phyloP scores from a whole-genome alignment of 2,329 filamentous ascomycete species.

The Fusarium dimerum region DNA sequence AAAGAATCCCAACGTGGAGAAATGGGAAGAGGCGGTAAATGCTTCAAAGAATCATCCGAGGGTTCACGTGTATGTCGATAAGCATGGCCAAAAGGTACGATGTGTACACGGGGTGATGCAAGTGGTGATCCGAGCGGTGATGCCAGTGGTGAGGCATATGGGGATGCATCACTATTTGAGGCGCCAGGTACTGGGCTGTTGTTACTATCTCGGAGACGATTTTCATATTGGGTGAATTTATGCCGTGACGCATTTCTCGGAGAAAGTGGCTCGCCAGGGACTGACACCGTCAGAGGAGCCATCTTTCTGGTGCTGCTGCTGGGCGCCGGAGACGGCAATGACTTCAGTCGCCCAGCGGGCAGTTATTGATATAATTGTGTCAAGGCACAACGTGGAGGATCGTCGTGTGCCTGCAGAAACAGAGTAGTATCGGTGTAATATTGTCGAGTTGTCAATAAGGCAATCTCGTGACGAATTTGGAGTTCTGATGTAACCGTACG shows the following conservation, averaged over 20 bases:
- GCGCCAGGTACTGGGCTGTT: conserved; percentile 20
- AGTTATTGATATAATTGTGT: conserved; percentile 3
- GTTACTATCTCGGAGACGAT: conserved; percentile 20
- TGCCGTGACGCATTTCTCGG: conserved; percentile 17
- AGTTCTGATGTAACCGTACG: conserved; percentile 17
- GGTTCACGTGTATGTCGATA: conserved; percentile 21
- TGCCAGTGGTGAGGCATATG: conserved; percentile 24
- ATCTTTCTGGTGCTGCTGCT: conserved; percentile 24
- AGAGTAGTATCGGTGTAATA: conserved; percentile 21
- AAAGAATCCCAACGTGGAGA: conserved; percentile 49
- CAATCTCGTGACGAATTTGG: conserved; percentile 18
- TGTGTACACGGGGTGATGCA: conserved; percentile 23
- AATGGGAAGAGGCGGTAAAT: conserved; percentile 37
- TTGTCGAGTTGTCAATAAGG: conserved; percentile 14
- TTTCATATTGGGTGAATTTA: conserved; percentile 23
- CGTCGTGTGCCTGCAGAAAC: conserved; percentile 14
- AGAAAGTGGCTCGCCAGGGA: conserved; percentile 20
- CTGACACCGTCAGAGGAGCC: conserved; percentile 23
- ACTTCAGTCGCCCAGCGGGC: conserved; percentile 26
- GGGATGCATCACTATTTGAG: conserved; percentile 23
- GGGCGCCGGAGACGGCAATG: conserved; percentile 22
- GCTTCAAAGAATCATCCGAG: conserved; percentile 27
- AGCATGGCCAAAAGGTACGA: conserved; percentile 24
- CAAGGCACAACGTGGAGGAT: conserved; percentile 4
- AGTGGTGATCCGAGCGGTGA: conserved; percentile 22